These are phyloP conservation scores for Arabidopsis suecica DNA, from an alignment of 345 rosid genomes.

Conservation along the genomic window DNA sequence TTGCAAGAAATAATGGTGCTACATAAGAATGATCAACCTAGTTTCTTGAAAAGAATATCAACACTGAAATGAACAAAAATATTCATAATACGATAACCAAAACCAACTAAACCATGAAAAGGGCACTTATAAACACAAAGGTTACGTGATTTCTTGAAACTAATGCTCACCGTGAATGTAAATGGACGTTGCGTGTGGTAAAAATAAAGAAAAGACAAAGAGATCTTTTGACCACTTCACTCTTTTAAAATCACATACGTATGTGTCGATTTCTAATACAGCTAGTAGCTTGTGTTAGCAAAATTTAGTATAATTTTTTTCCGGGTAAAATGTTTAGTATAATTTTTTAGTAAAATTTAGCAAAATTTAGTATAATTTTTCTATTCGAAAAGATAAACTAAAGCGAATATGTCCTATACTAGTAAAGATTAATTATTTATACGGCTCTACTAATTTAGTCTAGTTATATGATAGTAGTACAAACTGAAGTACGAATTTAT, in stretches of 20 bases:
- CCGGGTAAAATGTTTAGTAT: too few species aligned
- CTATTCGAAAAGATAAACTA: background rate
- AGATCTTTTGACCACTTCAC: slow-evolving; percentile 21
- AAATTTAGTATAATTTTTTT: too few species aligned
- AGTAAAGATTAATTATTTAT: background rate
- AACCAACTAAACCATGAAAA: background rate
- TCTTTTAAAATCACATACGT: background rate
- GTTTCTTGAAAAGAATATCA: background rate
- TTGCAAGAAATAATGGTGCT: background rate
- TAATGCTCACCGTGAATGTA: slow-evolving; percentile 8
- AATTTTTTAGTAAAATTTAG: too few species aligned
- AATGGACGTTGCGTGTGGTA: slow-evolving; percentile 12
- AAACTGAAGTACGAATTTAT: background rate
- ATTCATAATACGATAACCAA: background rate
- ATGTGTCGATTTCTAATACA: slow-evolving; percentile 22
- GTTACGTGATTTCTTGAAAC: slow-evolving; percentile 7
- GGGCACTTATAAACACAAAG: background rate
- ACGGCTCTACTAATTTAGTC: background rate
- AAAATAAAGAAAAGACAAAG: background rate
- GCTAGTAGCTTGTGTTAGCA: background rate
- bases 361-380: too few species aligned
- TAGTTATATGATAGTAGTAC: background rate
- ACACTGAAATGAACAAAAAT: background rate
- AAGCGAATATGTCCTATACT: background rate
- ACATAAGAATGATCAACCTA: background rate